These are phyloP conservation scores for Beauveria scarabaeidicola DNA, from an alignment of 2,329 filamentous ascomycete species.

Conservation along the genomic window DNA sequence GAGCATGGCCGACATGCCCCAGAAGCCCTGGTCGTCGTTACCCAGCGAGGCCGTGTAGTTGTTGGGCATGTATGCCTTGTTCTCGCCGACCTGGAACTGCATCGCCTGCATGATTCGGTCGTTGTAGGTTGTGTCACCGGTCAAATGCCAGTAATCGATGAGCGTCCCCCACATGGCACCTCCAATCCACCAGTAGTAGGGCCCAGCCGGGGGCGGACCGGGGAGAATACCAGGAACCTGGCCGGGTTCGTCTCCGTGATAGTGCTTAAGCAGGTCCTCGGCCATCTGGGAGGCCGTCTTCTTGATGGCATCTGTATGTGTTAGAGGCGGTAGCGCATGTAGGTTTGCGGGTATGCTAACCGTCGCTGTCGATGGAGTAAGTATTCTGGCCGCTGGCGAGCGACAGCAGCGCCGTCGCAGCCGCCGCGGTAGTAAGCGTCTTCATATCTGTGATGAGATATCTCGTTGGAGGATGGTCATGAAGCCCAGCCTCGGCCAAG, in stretches of 20 bases:
- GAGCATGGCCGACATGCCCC: slow-evolving; percentile 56
- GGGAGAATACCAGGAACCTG: slow-evolving; percentile 39
- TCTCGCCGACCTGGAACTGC: slow-evolving; percentile 43
- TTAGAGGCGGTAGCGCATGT: neutral
- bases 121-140: slow-evolving; percentile 52
- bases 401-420: slow-evolving; percentile 16
- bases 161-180: slow-evolving; percentile 54
- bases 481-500: neutral
- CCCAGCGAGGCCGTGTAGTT: slow-evolving; percentile 45
- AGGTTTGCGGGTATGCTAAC: neutral
- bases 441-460: slow-evolving; percentile 15
- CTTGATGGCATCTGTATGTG: slow-evolving; percentile 27
- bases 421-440: slow-evolving; percentile 14
- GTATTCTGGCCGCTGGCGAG: slow-evolving; percentile 12
- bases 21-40: slow-evolving; percentile 60
- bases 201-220: slow-evolving; percentile 35
- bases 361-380: slow-evolving; percentile 14
- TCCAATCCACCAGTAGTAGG: slow-evolving; percentile 61
- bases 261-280: slow-evolving; percentile 38
- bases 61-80: slow-evolving; percentile 46
- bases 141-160: slow-evolving; percentile 57
- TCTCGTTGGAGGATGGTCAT: neutral
- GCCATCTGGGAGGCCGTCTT: slow-evolving; percentile 30
- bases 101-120: slow-evolving; percentile 41
- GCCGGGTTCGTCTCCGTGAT: slow-evolving; percentile 36